Evolutionary conservation across 495 filamentous ascomycete genomes (phyloP).

Genomic region (Tuber aestivum): DNA sequence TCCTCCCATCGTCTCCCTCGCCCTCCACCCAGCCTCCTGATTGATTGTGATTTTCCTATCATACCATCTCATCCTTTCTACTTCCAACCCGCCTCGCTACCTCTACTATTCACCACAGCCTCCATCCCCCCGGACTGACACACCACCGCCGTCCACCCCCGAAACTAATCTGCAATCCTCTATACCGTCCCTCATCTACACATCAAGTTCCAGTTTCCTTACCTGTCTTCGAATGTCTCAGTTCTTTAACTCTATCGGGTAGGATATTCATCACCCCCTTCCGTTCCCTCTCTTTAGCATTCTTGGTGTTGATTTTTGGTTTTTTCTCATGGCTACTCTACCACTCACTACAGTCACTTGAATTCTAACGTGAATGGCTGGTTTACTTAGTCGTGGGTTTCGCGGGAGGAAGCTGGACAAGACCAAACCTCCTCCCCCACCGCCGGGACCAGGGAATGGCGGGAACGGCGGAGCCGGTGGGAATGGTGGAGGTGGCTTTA

Average conservation of each 20-base stretch:
- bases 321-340: not conserved
- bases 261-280: conserved; percentile 1
- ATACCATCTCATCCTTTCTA: not conserved
- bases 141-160: not conserved
- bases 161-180: not conserved
- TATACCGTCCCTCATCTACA: not conserved
- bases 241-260: conserved; percentile 36
- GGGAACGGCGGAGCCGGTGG: conserved; percentile 10
- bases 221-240: conserved; percentile 22
- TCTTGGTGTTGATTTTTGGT: not conserved
- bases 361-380: conserved; percentile 14
- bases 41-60: not conserved
- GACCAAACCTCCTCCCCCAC: conserved; percentile 29
- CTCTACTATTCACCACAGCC: not conserved
- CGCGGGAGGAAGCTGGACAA: conserved; percentile 28
- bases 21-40: not conserved
- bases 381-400: conserved; percentile 31
- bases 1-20: not conserved
- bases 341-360: not conserved
- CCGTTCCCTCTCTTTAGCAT: not conserved
- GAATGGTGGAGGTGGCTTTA: conserved; percentile 11
- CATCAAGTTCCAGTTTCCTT: not conserved
- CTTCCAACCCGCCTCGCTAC: not conserved
- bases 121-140: not conserved
- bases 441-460: conserved; percentile 14